A percentile compares a stretch with the other conserved stretches of the same genome.
phyloP scores from a whole-genome alignment of 2,329 filamentous ascomycete species.

The Microdochium bolleyi region DNA sequence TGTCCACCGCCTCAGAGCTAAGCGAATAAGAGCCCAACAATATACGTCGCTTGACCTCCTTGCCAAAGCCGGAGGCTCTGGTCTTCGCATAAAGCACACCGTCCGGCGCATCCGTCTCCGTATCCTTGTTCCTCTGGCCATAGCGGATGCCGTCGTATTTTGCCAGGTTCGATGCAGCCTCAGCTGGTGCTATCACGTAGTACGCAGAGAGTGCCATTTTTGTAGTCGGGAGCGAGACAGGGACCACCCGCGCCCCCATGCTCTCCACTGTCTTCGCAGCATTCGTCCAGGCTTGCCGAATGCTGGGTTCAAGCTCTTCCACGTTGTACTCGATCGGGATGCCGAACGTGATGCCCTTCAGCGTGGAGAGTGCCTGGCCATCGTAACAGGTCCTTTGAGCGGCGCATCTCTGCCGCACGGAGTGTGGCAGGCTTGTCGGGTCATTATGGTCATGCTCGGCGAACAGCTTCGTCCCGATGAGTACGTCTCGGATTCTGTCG shows the following conservation, averaged over 20 bases:
- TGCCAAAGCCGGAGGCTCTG: conserved; percentile 67
- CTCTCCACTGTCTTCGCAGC: conserved; percentile 51
- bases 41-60: conserved; percentile 80
- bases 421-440: conserved; percentile 59
- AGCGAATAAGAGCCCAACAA: conserved; percentile 84
- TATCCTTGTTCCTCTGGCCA: conserved; percentile 48
- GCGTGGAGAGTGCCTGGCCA: conserved; percentile 7
- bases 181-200: conserved; percentile 89
- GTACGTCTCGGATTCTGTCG: conserved; percentile 38
- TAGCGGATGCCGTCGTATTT: conserved; percentile 98
- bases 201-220: conserved; percentile 84
- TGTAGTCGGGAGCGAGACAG: conserved; percentile 76
- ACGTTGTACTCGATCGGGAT: conserved; percentile 81
- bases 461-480: conserved; percentile 41
- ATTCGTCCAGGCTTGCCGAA: conserved; percentile 62
- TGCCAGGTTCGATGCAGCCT: conserved; percentile 90
- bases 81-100: conserved; percentile 70
- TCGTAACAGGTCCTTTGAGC: conserved; percentile 17
- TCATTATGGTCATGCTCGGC: conserved; percentile 58
- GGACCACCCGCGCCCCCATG: conserved; percentile 63
- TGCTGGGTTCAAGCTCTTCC: conserved; percentile 60
- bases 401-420: conserved; percentile 44
- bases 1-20: conserved; percentile 84
- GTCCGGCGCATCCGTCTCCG: conserved; percentile 40
- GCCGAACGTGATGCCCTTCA: conserved; percentile 38